Conservation (phyloP, 345 rosid species). For the Hibiscus trionum region DNA sequence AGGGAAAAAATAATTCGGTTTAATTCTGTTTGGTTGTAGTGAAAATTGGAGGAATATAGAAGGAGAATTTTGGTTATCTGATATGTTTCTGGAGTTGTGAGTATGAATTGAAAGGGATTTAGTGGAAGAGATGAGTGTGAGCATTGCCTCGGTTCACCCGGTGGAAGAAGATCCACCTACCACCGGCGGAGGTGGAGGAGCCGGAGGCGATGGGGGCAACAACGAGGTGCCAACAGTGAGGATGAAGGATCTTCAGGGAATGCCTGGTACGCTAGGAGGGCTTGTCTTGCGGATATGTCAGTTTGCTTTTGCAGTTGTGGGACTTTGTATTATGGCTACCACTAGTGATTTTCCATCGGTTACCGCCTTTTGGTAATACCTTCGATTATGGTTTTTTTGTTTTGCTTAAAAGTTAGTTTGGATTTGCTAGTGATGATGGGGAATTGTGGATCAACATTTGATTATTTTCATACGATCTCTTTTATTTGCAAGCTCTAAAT, state of each 20-base stretch:
- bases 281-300: constrained; percentile 47
- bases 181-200: constrained; percentile 29
- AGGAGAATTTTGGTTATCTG: background rate
- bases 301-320: constrained; percentile 49
- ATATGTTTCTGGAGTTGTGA: constrained; percentile 15
- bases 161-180: constrained; percentile 52
- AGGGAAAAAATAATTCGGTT: background rate
- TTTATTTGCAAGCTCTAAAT: background rate
- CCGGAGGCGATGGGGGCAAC: background rate
- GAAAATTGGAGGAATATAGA: background rate
- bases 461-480: background rate
- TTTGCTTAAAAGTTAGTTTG: background rate
- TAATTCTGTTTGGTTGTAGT: background rate
- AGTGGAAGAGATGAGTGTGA: constrained; percentile 65
- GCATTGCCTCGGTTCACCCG: constrained; percentile 82
- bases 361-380: constrained; percentile 77
- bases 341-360: constrained; percentile 73
- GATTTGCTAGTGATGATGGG: background rate
- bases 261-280: constrained; percentile 71
- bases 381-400: constrained; percentile 32
- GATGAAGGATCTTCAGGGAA: constrained; percentile 66
- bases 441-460: background rate
- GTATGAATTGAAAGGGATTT: constrained; percentile 30
- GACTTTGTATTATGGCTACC: constrained; percentile 59
- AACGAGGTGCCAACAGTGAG: constrained; percentile 49